Evolutionary conservation across 768 basidiomycete genomes (phyloP).

Genomic region (Psilocybe subaeruginosa): DNA sequence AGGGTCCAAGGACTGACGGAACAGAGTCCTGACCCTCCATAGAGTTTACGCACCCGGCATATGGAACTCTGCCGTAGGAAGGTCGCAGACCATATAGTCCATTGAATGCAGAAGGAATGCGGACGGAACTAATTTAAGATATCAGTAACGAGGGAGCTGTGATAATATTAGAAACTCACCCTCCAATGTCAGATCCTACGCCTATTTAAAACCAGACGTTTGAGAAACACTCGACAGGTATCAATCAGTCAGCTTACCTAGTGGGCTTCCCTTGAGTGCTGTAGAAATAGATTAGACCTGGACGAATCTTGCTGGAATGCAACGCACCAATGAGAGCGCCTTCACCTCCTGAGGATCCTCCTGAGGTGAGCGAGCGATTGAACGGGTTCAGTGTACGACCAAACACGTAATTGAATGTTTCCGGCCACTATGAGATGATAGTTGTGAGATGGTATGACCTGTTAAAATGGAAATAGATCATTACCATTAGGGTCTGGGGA

Average conservation of each 20-base stretch:
- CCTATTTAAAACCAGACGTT: slow-evolving; percentile 42
- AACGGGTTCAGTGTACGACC: slow-evolving; percentile 79
- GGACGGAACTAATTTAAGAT: slow-evolving; percentile 53
- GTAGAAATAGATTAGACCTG: background rate
- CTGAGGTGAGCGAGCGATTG: slow-evolving; percentile 70
- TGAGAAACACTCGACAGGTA: background rate
- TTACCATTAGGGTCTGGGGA: slow-evolving; percentile 78
- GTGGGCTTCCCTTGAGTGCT: slow-evolving; percentile 48
- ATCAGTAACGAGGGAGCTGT: background rate
- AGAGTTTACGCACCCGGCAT: slow-evolving; percentile 64
- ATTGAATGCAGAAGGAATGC: slow-evolving; percentile 69
- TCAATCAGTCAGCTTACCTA: slow-evolving; percentile 31
- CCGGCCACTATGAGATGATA: slow-evolving; percentile 56
- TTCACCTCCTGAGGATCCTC: slow-evolving; percentile 89
- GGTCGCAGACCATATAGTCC: slow-evolving; percentile 76
- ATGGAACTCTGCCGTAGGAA: slow-evolving; percentile 72
- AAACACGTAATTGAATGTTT: slow-evolving; percentile 80
- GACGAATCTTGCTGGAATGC: background rate
- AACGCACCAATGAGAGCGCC: slow-evolving; percentile 68
- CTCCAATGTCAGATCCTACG: slow-evolving; percentile 82
- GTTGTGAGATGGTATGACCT: background rate
- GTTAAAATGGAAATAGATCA: background rate
- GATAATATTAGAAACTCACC: slow-evolving; percentile 39
- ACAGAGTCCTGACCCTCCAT: slow-evolving; percentile 74
- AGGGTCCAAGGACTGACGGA: slow-evolving; percentile 75